Base-by-base conservation (phyloP, 345 rosid genomes). In the Rhodamnia rubescens region DNA sequence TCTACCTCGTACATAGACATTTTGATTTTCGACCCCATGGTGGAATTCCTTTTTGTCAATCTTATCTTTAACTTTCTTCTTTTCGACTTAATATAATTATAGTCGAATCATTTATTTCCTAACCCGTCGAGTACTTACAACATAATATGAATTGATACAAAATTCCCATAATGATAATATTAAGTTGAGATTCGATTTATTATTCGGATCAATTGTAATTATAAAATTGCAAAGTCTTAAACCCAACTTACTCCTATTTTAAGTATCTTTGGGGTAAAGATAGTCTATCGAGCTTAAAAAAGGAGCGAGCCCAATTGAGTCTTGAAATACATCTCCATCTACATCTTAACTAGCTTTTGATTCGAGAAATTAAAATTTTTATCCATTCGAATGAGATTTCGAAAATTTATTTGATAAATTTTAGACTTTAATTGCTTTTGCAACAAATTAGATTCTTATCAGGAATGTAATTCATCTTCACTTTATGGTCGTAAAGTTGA, bases 301-400 rank as follows among this genome's bases (percentile, higher is more conserved):
- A 20, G 4, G 3, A 2, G 0, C 0, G 0, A 2, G 5, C 24
- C 1, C 24, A 69, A 69, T 32, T 32, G 11, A 0, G 18, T 64
- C 42, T 2, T 4, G 16, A 15, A 32, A 61, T 61, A 61, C 1
- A 3, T 61, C 1, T 29, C 1, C 8, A 14, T 3, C 4, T 18
- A 8, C 4, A 69, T 1, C 0, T 29, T 32, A 69, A 32, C 5
- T 8, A 32, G 44, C 12, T 29, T 20, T 7, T 1, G 5, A 32
- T 27, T 49, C 54, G 26, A 0, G 16, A 5, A 49, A 42, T 3
- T 47, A 10, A 49, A 11, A 54, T 36, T 36, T 40, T 21, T 55
- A 61, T 56, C 4, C 6, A 57, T 26, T 21, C 7, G 0, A 13
- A 27, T 4, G 32, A 58, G 14, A 18, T 8, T n/a, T 15, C 2